Evolutionary conservation across 2,329 filamentous ascomycete species (phyloP), one percentile per base, ranked within the genome.

Genomic region (Ceratocystis harringtonii): DNA sequence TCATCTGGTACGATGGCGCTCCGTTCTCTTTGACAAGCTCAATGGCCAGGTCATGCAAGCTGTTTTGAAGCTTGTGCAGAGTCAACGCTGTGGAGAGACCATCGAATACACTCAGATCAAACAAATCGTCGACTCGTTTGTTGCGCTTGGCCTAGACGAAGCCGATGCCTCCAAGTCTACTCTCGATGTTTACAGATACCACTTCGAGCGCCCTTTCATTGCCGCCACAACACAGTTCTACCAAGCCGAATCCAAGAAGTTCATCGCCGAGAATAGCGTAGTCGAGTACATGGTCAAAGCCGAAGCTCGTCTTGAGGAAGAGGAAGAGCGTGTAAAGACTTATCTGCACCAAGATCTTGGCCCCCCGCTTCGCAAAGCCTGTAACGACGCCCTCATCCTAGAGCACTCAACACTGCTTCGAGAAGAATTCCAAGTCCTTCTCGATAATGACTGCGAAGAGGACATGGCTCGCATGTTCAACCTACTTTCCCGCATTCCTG

Each of bases 231-330:
- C 83, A 70, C 78, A 81, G 36, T 99, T 96, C 77, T 99, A 99
- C 75, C 82, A 90, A 70, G 86, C 88, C 58, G 95, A 99, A 75
- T 97, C 94, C 22, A 90, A 90, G 71, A 88, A 91, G 69, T 99
- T 99, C 73, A 85, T 99, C 43, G 89, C 91, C 10, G 92, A 97
- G 75, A 99, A 99, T 74, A 95, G 89, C 69, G 91, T 99, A 3
- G 92, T 99, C 43, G 94, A 99, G 73, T 99, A 97, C 77, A 97
- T 99, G 94, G 97, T 97, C 80, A 99, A 99, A 82, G 95, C 94
- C 0, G 92, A 97, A 76, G 77, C 84, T 52, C 86, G 94, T 41
- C 77, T 99, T 68, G 84, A 90, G 6, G 94, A 99, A 75, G 94
- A 99, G 75, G 94, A 95, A 77, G 90, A 92, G 73, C 89, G 94